phyloP scores from a whole-genome alignment of 352 stramenopile genomes.

The Plasmopara muralis region DNA sequence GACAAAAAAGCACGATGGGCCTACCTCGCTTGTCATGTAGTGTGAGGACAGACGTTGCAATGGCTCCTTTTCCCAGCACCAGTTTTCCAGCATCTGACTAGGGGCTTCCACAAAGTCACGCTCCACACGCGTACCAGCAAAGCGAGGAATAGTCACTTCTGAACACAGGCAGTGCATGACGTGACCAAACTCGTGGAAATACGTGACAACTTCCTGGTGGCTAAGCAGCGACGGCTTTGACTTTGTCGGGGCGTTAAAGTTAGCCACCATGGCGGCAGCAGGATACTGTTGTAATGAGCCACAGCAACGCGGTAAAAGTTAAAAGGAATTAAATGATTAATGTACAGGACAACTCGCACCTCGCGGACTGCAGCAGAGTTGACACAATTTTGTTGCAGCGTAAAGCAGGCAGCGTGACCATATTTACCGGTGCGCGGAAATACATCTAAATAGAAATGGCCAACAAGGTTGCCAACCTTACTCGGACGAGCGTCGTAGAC shows the following conservation, averaged over 20 bases:
- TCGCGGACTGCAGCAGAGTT: conserved; percentile 54
- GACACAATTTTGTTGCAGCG: conserved; percentile 71
- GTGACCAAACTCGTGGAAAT: conserved; percentile 88
- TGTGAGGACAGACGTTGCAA: conserved; percentile 83
- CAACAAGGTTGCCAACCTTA: conserved; percentile 53
- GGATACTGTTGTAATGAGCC: conserved; percentile 32
- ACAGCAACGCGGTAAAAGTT: conserved; percentile 3
- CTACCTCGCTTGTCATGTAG: conserved; percentile 61
- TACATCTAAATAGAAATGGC: conserved; percentile 86
- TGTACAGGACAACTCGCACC: conserved; percentile 16
- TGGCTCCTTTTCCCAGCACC: conserved; percentile 84
- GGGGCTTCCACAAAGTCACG: conserved; percentile 89
- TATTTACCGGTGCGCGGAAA: conserved; percentile 85
- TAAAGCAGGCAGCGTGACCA: conserved; percentile 85
- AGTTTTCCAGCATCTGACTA: conserved; percentile 90
- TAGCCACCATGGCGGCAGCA: conserved; percentile 86
- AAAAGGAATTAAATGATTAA: neutral
- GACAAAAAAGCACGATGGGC: neutral
- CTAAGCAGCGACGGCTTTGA: conserved; percentile 70
- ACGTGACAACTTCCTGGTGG: conserved; percentile 85
- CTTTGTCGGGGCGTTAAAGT: conserved; percentile 80
- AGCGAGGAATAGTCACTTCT: conserved; percentile 68
- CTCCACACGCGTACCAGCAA: conserved; percentile 73
- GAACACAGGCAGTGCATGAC: conserved; percentile 88
- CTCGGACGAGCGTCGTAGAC: conserved; percentile 65